Conservation (phyloP, 1,284 basidiomycete species). For the Cerrena zonata region DNA sequence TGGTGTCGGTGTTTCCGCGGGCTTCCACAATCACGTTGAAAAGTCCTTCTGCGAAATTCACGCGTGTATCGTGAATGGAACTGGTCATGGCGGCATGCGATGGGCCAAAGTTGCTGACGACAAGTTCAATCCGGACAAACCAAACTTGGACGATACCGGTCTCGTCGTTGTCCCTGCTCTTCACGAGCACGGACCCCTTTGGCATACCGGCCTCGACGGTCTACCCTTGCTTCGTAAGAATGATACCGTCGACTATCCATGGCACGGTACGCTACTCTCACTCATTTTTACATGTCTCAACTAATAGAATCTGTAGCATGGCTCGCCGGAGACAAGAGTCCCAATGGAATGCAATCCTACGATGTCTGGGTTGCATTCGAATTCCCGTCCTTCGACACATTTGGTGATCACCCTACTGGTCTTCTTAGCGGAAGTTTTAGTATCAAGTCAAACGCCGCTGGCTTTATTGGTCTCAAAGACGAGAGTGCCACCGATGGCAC, state of each 20-base stretch:
- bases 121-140: conserved; percentile 14
- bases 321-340: conserved; percentile 8
- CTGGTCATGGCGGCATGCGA: conserved; percentile 23
- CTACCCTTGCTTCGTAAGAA: conserved; percentile 22
- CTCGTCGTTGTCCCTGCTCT: conserved; percentile 21
- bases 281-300: background rate
- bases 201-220: conserved; percentile 19
- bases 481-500: conserved; percentile 8
- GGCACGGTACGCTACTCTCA: conserved; percentile 18
- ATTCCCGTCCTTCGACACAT: conserved; percentile 11
- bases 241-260: conserved; percentile 28
- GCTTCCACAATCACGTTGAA: conserved; percentile 20
- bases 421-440: background rate
- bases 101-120: conserved; percentile 9
- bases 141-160: conserved; percentile 17
- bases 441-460: background rate
- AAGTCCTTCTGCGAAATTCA: conserved; percentile 25
- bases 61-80: conserved; percentile 25
- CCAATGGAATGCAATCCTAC: conserved; percentile 4
- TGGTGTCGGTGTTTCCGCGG: conserved; percentile 20
- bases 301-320: conserved; percentile 2
- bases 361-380: conserved; percentile 13
- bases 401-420: background rate
- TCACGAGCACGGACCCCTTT: conserved; percentile 28
- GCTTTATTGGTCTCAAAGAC: conserved; percentile 2